These are phyloP conservation scores for Mrakia frigida DNA, from an alignment of 768 basidiomycete species.

Conservation along the genomic window DNA sequence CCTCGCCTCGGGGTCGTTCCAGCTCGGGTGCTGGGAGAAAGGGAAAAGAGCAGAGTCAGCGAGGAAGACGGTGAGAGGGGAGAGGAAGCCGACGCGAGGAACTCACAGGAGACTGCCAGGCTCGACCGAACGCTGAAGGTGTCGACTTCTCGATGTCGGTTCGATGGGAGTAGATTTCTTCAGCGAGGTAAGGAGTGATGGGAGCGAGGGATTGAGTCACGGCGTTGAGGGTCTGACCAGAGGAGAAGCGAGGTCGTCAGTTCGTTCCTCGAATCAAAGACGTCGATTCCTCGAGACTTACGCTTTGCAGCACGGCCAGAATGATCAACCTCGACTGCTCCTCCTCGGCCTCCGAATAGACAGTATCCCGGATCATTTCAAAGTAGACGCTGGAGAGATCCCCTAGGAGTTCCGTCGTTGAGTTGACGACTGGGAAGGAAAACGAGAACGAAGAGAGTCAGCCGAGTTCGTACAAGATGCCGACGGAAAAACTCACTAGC, in stretches of 20 bases:
- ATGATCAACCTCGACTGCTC: conserved; percentile 59
- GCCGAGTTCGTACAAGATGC: not conserved
- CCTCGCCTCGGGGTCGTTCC: conserved; percentile 58
- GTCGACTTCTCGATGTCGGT: conserved; percentile 34
- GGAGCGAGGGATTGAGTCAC: conserved; percentile 73
- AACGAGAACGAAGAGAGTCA: not conserved
- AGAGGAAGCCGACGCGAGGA: not conserved
- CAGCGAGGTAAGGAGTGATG: conserved; percentile 81
- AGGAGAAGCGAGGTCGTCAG: not conserved
- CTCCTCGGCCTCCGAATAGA: conserved; percentile 64
- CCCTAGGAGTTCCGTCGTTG: conserved; percentile 68
- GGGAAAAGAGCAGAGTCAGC: not conserved
- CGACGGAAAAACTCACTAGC: conserved; percentile 54
- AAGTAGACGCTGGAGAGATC: conserved; percentile 88
- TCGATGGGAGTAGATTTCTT: conserved; percentile 63
- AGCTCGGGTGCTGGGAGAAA: conserved; percentile 52
- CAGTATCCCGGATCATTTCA: conserved; percentile 79
- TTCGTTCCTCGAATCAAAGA: not conserved
- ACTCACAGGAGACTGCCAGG: conserved; percentile 68
- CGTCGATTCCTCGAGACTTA: conserved; percentile 41
- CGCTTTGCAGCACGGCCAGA: conserved; percentile 66
- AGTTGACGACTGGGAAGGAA: not conserved
- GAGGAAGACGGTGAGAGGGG: not conserved
- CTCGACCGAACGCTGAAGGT: conserved; percentile 63
- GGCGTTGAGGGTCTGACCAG: conserved; percentile 57